Evolutionary conservation across 805 yeast genomes (phyloP).

Genomic region (Metschnikowia cubensis): DNA sequence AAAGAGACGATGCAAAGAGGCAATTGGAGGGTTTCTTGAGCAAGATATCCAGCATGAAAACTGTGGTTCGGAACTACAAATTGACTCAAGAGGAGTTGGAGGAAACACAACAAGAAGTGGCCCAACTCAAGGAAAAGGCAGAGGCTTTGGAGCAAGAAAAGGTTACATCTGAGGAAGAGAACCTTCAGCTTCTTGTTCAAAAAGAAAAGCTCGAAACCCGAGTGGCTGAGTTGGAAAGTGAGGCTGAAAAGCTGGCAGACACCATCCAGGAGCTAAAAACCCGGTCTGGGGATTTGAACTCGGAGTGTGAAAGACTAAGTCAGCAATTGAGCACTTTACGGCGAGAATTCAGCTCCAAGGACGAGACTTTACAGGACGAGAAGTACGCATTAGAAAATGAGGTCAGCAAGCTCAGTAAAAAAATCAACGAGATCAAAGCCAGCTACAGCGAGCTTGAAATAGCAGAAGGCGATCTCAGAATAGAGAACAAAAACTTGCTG

Average conservation of each 20-base stretch:
- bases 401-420: slow-evolving; percentile 35
- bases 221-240: slow-evolving; percentile 23
- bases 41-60: slow-evolving; percentile 68
- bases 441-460: slow-evolving; percentile 42
- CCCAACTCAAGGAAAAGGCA: slow-evolving; percentile 4
- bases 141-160: slow-evolving; percentile 35
- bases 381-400: slow-evolving; percentile 39
- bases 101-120: slow-evolving; percentile 16
- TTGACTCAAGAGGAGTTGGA: slow-evolving; percentile 63
- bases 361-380: slow-evolving; percentile 34
- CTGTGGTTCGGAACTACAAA: slow-evolving; percentile 68
- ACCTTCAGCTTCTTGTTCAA: slow-evolving; percentile 18
- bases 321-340: slow-evolving; percentile 36
- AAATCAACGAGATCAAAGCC: slow-evolving; percentile 35
- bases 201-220: slow-evolving; percentile 45
- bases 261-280: slow-evolving; percentile 11
- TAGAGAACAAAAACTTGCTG: slow-evolving; percentile 40
- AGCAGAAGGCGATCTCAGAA: slow-evolving; percentile 32
- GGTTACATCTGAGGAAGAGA: slow-evolving; percentile 2
- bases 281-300: slow-evolving; percentile 41
- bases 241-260: slow-evolving; percentile 18
- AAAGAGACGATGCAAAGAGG: slow-evolving; percentile 53
- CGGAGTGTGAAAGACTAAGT: slow-evolving; percentile 52
- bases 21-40: slow-evolving; percentile 61
- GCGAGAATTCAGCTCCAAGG: slow-evolving; percentile 33